Evolutionary conservation across 179 eudicot species (phyloP), one percentile per base, ranked within the genome.

Genomic region (Pouteria campechiana): DNA sequence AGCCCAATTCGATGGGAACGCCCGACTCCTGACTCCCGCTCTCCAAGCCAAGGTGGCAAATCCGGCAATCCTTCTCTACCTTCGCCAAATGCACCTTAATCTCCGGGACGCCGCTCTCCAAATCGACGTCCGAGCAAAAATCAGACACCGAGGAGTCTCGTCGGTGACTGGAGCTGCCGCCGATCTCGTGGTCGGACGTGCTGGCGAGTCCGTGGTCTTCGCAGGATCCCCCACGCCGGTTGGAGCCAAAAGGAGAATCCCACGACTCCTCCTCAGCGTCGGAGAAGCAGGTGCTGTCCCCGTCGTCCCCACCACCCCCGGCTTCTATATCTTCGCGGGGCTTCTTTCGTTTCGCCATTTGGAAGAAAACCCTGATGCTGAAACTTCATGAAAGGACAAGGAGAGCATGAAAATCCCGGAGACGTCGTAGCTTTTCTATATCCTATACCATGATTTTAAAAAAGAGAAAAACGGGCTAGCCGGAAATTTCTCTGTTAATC

Each of bases 41-140:
- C 52, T 76, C 82, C 54, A 83, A 69, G 37, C 90, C 76, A 56
- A 83, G 20, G 21, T 83, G 85, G 28, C 94, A 83, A 60, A 83
- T 83, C 52, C 94, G 73, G 36, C 94, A 83, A 51, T 73, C 79
- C 38, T 79, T 71, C 50, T 73, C 79, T 4, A 42, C 54, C 47
- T 62, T 70, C 8, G 45, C 50, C 34, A 54, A 71, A 60, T 66
- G 61, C 29, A 49, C 61, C 45, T 51, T 17, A 13, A 25, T 13
- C 44, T 25, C 61, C 46, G 1, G 32, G 23, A 28, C 64, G 34
- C 64, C 69, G 15, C 51, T 60, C 35, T 68, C 92, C 42, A 69
- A 64, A 69, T 72, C 89, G 62, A 66, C 74, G 20, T 55, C 71
- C 28, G 53, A 69, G 0, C 70, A 64, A 40, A 65, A 65, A 23